Conservation (phyloP, 495 filamentous ascomycete genomes). For the Stereocaulon alpinum region DNA sequence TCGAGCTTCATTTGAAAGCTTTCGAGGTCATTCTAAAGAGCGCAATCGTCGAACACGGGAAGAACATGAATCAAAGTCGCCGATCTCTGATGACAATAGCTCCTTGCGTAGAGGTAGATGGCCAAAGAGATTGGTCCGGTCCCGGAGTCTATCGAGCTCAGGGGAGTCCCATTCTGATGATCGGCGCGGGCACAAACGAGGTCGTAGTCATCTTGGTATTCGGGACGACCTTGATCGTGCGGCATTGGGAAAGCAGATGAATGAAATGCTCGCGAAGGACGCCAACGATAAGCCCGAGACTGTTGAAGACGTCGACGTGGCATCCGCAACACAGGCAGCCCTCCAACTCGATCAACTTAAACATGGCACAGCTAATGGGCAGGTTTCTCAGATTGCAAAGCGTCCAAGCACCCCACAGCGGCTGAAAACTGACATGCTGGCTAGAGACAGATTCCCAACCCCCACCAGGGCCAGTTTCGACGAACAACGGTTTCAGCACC, state of each 20-base stretch:
- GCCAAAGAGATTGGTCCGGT: constrained; percentile 18
- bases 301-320: constrained; percentile 3
- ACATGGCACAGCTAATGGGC: neutral
- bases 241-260: constrained; percentile 58
- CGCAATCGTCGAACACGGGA: constrained; percentile 10
- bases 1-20: neutral
- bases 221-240: constrained; percentile 35
- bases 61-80: constrained; percentile 5
- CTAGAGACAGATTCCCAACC: neutral
- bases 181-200: constrained; percentile 7
- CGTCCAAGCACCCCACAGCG: constrained; percentile 11
- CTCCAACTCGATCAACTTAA: neutral
- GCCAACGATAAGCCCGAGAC: constrained; percentile 28
- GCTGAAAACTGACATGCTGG: constrained; percentile 13
- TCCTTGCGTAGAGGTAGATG: constrained; percentile 19
- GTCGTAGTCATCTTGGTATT: constrained; percentile 2
- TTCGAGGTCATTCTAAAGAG: constrained; percentile 14
- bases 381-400: neutral
- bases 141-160: constrained; percentile 21
- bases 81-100: constrained; percentile 6
- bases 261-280: constrained; percentile 50
- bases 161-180: constrained; percentile 15
- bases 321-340: neutral
- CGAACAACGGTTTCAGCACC: constrained; percentile 21
- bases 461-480: constrained; percentile 16